Evolutionary conservation across 192 early-diverging fungal species (phyloP).

Genomic region (Coemansia sp.): DNA sequence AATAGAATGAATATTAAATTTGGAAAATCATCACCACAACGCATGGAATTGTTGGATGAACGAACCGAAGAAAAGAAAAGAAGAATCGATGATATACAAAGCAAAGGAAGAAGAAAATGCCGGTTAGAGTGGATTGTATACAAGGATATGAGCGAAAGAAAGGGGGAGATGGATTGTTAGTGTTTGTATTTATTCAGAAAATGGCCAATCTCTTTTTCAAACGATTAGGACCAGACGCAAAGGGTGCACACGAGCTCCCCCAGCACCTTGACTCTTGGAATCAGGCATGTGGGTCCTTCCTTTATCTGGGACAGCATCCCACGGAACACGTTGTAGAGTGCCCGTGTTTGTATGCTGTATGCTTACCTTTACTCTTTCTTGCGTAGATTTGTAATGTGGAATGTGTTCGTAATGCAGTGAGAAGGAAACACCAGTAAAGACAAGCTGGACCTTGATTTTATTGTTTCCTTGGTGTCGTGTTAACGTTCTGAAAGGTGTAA

Average conservation of each 20-base stretch:
- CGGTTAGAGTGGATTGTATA: constrained; percentile 2
- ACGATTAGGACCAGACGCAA: background rate
- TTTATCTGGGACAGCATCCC: background rate
- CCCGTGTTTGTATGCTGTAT: constrained; percentile 2
- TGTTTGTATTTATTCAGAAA: constrained; percentile 2
- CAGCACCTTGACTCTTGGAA: background rate
- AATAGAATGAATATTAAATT: background rate
- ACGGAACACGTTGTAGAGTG: constrained; percentile 3
- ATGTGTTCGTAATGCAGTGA: constrained; percentile 1
- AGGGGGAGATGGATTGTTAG: constrained; percentile 6
- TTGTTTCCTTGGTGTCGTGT: background rate
- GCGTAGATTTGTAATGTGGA: background rate
- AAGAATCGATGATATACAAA: constrained; percentile 1
- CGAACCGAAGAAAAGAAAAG: background rate
- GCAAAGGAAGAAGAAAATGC: background rate
- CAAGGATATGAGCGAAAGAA: constrained; percentile 1
- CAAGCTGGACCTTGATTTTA: background rate
- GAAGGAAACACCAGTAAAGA: background rate
- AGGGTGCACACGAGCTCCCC: background rate
- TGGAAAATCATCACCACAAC: constrained; percentile 5
- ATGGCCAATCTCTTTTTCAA: background rate
- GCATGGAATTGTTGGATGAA: background rate
- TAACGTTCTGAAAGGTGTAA: background rate
- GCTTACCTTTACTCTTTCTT: constrained; percentile 5
- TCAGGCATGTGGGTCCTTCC: background rate